Base-by-base conservation (phyloP, 2,329 filamentous ascomycete species). In the Clonostachys sp. region DNA sequence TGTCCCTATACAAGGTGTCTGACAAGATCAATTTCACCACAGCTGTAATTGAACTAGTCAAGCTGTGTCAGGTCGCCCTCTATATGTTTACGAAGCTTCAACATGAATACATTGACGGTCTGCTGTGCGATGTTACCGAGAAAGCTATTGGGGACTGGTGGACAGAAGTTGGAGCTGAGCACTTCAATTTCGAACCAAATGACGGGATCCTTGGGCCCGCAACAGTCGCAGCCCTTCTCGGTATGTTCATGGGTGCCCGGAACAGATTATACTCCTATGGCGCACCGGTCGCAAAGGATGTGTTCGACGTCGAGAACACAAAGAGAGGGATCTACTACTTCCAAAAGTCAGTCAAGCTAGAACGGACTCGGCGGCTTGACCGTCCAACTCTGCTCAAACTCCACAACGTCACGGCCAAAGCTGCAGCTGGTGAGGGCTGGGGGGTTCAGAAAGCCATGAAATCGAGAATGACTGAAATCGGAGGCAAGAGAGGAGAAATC, bases 101-200 rank as follows among this genome's bases (percentile, higher is more conserved):
- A n/a, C 79, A 86, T 33, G 88, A 91, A 54, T 97, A 95, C 62
- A 88, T 89, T 8, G 94, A 99, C 59, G 94, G 94, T 0, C 70
- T 96, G 20, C 78, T 99, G 4, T 99, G 94, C 63, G 94, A 99
- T 68, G 77, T 94, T 41, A 97, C 94, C 0, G 94, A 99, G 64
- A 85, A 80, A 51, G 90, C 91, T 2, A 83, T 97, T 57, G 86
- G 85, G 51, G 89, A 96, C 63, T 99, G 94, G 94, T 97, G 94
- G 94, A 85, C 88, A 2, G 89, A 96, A 58, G 86, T 96, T 50
- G 94, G 94, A 2, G 86, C 85, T 1, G 92, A 97, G 55, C 86
- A 94, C 59, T 96, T 92, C 72, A 95, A 92, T 47, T 81, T 91
- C 34, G 94, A 97, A 64, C 92, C 94, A 2, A 87, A 87, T 10